Evolutionary conservation across 371 early-diverging fungal genomes (phyloP).

Genomic region (Gilbertella persicaria): DNA sequence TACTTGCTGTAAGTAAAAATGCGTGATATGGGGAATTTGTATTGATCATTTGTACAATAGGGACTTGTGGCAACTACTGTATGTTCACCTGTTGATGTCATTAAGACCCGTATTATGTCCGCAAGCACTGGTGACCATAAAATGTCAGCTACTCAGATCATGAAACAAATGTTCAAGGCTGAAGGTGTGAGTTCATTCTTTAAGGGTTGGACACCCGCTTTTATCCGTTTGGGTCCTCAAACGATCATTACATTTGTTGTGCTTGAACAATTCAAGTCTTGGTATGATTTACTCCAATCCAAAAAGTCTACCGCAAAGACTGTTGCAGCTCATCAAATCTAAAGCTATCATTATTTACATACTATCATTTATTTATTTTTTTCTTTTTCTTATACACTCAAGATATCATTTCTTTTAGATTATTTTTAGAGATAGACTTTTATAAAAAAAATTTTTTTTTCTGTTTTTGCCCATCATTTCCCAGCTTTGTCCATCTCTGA

Average conservation of each 20-base stretch:
- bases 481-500: not conserved
- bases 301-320: not conserved
- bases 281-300: constrained; percentile 22
- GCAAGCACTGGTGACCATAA: constrained; percentile 32
- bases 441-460: not conserved
- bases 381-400: not conserved
- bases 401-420: not conserved
- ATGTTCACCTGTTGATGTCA: constrained; percentile 86
- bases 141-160: constrained; percentile 48
- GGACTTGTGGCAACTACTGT: constrained; percentile 90
- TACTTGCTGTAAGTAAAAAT: constrained; percentile 65
- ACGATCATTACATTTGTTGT: constrained; percentile 87
- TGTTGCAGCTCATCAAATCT: not conserved
- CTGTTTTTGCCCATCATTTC: constrained; percentile 3
- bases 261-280: constrained; percentile 69
- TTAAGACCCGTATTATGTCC: constrained; percentile 91
- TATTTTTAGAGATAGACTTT: not conserved
- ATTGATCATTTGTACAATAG: constrained; percentile 28
- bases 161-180: constrained; percentile 57
- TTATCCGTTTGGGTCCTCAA: constrained; percentile 82
- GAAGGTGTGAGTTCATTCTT: constrained; percentile 85
- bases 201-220: constrained; percentile 89
- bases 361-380: not conserved
- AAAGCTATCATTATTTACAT: not conserved
- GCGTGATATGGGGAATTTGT: not conserved